A percentile compares a stretch with the other conserved stretches of the same genome.
These are phyloP conservation scores for Cruciata laevipes DNA, from an alignment of 257 asterid genomes.

Conservation along the genomic window DNA sequence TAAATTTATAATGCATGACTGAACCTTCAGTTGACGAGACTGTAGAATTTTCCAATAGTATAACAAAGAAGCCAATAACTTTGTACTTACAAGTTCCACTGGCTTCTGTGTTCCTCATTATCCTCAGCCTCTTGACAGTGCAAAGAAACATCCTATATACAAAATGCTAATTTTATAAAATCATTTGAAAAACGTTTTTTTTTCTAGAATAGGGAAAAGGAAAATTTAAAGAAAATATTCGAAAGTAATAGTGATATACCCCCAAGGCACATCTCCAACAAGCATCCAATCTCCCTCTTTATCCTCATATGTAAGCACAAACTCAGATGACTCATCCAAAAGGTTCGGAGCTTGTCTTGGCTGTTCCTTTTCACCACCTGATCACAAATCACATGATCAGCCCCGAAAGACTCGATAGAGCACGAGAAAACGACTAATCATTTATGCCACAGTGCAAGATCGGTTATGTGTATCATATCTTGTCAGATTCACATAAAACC, in stretches of 20 bases:
- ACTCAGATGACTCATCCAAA: slow-evolving; percentile 72
- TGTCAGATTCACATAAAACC: neutral
- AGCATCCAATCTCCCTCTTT: slow-evolving; percentile 94
- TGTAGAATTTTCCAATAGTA: neutral
- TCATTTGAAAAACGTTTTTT: neutral
- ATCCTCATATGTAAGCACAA: slow-evolving; percentile 75
- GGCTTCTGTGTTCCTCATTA: slow-evolving; percentile 77
- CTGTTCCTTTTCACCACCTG: slow-evolving; percentile 52
- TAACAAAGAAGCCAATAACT: slow-evolving; percentile 18
- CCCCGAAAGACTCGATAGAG: no score
- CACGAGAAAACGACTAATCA: no score
- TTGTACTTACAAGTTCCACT: slow-evolving; percentile 62
- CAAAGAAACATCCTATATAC: slow-evolving; percentile 63
- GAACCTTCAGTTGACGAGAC: no score
- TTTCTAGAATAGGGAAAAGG: neutral
- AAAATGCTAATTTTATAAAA: neutral
- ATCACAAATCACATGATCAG: neutral
- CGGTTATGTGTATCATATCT: no score
- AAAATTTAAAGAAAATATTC: neutral
- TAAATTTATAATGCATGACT: no score
- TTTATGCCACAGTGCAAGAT: no score
- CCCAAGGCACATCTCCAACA: slow-evolving; percentile 85
- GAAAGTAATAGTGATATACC: slow-evolving; percentile 31
- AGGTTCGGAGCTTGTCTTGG: slow-evolving; percentile 41
- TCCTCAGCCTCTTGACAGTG: slow-evolving; percentile 74